phyloP scores from a whole-genome alignment of 768 basidiomycete genomes.

The Auriscalpium orientale region DNA sequence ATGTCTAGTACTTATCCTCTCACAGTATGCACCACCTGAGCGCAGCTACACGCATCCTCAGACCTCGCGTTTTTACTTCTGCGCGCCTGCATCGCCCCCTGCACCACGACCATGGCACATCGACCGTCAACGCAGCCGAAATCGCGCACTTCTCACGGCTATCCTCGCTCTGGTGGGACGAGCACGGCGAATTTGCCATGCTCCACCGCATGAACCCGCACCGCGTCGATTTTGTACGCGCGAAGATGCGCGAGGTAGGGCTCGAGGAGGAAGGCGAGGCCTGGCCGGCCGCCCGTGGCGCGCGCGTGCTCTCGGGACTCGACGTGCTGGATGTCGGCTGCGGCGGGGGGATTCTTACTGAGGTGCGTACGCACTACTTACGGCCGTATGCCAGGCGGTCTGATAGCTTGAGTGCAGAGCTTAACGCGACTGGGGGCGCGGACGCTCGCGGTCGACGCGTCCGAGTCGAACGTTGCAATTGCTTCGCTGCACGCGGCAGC shows the following conservation, averaged over 20 bases:
- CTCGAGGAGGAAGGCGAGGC: slow-evolving; percentile 44
- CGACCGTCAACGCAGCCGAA: slow-evolving; percentile 68
- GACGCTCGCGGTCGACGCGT: slow-evolving; percentile 92
- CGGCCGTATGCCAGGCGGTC: background rate
- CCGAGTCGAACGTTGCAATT: slow-evolving; percentile 77
- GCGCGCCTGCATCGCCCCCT: no score
- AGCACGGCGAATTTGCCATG: slow-evolving; percentile 80
- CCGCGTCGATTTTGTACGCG: slow-evolving; percentile 72
- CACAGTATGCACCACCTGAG: no score
- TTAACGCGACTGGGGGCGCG: slow-evolving; percentile 80
- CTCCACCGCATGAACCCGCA: slow-evolving; percentile 95
- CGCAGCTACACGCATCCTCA: no score
- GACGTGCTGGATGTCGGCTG: slow-evolving; percentile 89
- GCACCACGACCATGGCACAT: slow-evolving; percentile 6
- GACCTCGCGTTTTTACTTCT: no score
- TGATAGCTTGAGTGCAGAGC: slow-evolving; percentile 40
- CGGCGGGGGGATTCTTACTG: slow-evolving; percentile 89
- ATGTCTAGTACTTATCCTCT: no score
- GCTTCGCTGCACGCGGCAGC: slow-evolving; percentile 74
- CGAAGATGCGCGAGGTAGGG: slow-evolving; percentile 61
- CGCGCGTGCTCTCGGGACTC: slow-evolving; percentile 47
- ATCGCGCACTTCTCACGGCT: slow-evolving; percentile 86
- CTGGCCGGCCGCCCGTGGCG: slow-evolving; percentile 16
- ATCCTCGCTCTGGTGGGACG: slow-evolving; percentile 94
- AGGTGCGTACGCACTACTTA: slow-evolving; percentile 44